Conservation (phyloP, 1,139 yeast species). For the Eremothecium cymbalariae region DNA sequence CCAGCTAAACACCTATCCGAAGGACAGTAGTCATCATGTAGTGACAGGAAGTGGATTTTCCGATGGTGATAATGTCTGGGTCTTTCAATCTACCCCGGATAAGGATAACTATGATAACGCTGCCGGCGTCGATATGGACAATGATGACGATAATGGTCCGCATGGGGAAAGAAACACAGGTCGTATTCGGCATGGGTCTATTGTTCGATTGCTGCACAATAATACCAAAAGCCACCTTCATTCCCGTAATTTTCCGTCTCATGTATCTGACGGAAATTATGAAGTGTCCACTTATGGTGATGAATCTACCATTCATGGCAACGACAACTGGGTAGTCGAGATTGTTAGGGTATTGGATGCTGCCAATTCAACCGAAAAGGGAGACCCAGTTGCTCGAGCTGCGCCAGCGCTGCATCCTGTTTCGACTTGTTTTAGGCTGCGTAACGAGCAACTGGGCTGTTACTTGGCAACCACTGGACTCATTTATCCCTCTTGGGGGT, state of each 20-base stretch:
- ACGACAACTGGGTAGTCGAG: slow-evolving; percentile 70
- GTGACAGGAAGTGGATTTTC: slow-evolving; percentile 69
- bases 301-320: slow-evolving; percentile 45
- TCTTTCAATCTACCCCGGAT: slow-evolving; percentile 41
- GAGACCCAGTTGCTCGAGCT: no score
- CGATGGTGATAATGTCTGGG: slow-evolving; percentile 60
- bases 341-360: slow-evolving; percentile 51
- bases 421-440: slow-evolving; percentile 59
- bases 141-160: slow-evolving; percentile 17
- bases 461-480: slow-evolving; percentile 67
- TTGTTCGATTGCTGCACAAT: slow-evolving; percentile 48
- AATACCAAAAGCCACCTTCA: slow-evolving; percentile 50
- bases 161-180: slow-evolving; percentile 26
- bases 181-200: slow-evolving; percentile 42
- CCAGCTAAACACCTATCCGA: slow-evolving; percentile 60
- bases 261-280: slow-evolving; percentile 43
- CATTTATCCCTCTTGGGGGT: slow-evolving; percentile 74
- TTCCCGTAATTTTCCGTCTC: slow-evolving; percentile 52
- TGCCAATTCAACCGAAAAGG: slow-evolving; percentile 35
- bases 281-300: slow-evolving; percentile 69
- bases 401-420: slow-evolving; percentile 50
- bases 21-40: slow-evolving; percentile 67
- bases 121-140: slow-evolving; percentile 26
- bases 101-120: no score
- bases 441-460: slow-evolving; percentile 57